A percentile compares a stretch with the other conserved stretches of the same genome.
Conservation (phyloP, 2,329 filamentous ascomycete species). For the Dissoconium aciculare region DNA sequence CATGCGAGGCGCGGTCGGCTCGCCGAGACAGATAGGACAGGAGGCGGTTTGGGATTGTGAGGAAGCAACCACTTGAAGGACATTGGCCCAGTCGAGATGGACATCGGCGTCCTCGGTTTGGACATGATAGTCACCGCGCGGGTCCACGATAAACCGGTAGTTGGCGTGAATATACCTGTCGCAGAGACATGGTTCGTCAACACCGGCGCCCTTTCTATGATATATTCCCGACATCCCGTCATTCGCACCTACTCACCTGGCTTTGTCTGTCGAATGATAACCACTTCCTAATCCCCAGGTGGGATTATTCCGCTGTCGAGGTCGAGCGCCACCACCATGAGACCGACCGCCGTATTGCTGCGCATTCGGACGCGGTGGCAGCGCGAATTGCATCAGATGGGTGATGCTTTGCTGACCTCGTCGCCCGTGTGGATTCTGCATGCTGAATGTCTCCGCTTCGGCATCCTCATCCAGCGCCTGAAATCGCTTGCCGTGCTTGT, state of each 20-base stretch:
- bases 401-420: slow-evolving; percentile 95
- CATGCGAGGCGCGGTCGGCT: slow-evolving; percentile 89
- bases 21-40: slow-evolving; percentile 88
- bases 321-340: neutral
- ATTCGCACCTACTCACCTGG: slow-evolving; percentile 40
- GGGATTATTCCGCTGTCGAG: slow-evolving; percentile 45
- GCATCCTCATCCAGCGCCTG: slow-evolving; percentile 62
- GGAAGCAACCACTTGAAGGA: slow-evolving; percentile 83
- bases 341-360: slow-evolving; percentile 37
- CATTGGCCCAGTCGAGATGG: slow-evolving; percentile 77
- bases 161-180: slow-evolving; percentile 79
- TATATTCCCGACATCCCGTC: no score
- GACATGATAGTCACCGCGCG: slow-evolving; percentile 59
- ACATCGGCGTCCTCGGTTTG: slow-evolving; percentile 79
- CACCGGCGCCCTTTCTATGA: neutral
- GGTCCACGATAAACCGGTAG: slow-evolving; percentile 89
- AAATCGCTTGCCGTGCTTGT: slow-evolving; percentile 66
- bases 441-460: slow-evolving; percentile 49
- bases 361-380: slow-evolving; percentile 54
- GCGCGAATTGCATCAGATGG: slow-evolving; percentile 81
- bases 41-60: slow-evolving; percentile 74
- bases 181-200: slow-evolving; percentile 7
- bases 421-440: slow-evolving; percentile 37
- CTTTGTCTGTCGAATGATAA: slow-evolving; percentile 81
- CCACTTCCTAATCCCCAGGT: slow-evolving; percentile 79